Evolutionary conservation across 2,329 filamentous ascomycete species (phyloP).

Genomic region (Cordyceps sp.): DNA sequence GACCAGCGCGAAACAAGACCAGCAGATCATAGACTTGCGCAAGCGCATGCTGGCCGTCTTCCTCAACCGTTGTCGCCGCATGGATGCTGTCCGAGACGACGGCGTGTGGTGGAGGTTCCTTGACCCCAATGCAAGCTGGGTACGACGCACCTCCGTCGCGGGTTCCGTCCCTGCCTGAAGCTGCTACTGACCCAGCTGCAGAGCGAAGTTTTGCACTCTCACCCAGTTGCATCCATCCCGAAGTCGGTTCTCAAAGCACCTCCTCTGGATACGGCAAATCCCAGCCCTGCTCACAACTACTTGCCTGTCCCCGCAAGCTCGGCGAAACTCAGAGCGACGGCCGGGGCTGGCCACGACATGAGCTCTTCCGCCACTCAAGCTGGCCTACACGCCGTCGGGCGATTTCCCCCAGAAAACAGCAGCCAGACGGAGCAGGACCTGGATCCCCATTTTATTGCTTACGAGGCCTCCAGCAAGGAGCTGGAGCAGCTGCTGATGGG

Average conservation of each 20-base stretch:
- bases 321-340: slow-evolving; percentile 59
- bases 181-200: slow-evolving; percentile 19
- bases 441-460: slow-evolving; percentile 90
- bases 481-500: slow-evolving; percentile 77
- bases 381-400: slow-evolving; percentile 46
- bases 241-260: slow-evolving; percentile 91
- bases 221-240: slow-evolving; percentile 78
- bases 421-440: slow-evolving; percentile 75
- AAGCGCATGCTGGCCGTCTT: slow-evolving; percentile 97
- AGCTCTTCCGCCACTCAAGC: slow-evolving; percentile 19
- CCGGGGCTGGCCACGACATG: slow-evolving; percentile 17
- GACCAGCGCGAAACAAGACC: slow-evolving; percentile 94
- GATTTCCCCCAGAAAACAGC: slow-evolving; percentile 68
- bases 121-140: slow-evolving; percentile 97
- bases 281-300: slow-evolving; percentile 69
- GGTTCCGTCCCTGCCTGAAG: neutral
- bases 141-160: slow-evolving; percentile 15
- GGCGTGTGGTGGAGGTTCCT: slow-evolving; percentile 97
- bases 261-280: slow-evolving; percentile 89
- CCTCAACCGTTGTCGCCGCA: slow-evolving; percentile 77
- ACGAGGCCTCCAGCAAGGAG: slow-evolving; percentile 82
- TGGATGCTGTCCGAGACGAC: slow-evolving; percentile 83
- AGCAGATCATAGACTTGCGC: slow-evolving; percentile 86
- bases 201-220: slow-evolving; percentile 89
- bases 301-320: slow-evolving; percentile 74